Evolutionary conservation across 2,329 filamentous ascomycete genomes (phyloP).

Genomic region (Arthroderma uncinatum): DNA sequence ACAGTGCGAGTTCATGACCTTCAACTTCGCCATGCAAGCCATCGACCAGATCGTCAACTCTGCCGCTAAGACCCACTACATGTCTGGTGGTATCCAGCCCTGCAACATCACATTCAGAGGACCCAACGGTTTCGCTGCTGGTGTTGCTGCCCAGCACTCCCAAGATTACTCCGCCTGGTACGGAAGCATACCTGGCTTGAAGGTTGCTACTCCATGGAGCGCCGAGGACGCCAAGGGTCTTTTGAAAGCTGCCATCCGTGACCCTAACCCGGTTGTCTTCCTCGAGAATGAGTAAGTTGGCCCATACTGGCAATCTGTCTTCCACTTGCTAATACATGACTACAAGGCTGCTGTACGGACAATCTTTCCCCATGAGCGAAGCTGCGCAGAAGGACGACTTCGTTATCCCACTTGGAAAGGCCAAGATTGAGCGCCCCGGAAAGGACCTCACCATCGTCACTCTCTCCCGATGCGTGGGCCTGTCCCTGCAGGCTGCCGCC

Average conservation of each 20-base stretch:
- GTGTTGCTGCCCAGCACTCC: conserved; percentile 95
- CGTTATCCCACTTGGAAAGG: conserved; percentile 94
- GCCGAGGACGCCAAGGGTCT: conserved; percentile 97
- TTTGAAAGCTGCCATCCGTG: conserved; percentile 92
- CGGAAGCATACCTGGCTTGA: conserved; percentile 91
- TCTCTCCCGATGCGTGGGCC: conserved; percentile 88
- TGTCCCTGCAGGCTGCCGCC: conserved; percentile 78
- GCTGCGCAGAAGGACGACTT: conserved; percentile 94
- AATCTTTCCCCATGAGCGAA: conserved; percentile 93
- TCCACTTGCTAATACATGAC: not conserved
- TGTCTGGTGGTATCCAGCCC: conserved; percentile 98
- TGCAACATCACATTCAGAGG: conserved; percentile 99
- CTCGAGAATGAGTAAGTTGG: conserved; percentile 63
- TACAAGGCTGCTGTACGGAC: conserved; percentile 66
- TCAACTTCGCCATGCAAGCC: conserved; percentile 99
- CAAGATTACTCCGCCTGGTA: conserved; percentile 99
- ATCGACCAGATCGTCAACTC: conserved; percentile 99
- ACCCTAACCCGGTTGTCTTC: conserved; percentile 92
- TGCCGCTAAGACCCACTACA: conserved; percentile 97
- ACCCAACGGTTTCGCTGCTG: conserved; percentile 92
- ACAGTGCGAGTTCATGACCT: conserved; percentile 99
- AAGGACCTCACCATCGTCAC: conserved; percentile 95
- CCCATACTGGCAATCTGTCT: not conserved
- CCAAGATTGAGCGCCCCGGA: conserved; percentile 93
- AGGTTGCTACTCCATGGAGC: conserved; percentile 94